Base-by-base conservation (phyloP, 2,329 filamentous ascomycete species). In the Botrytis tulipae region DNA sequence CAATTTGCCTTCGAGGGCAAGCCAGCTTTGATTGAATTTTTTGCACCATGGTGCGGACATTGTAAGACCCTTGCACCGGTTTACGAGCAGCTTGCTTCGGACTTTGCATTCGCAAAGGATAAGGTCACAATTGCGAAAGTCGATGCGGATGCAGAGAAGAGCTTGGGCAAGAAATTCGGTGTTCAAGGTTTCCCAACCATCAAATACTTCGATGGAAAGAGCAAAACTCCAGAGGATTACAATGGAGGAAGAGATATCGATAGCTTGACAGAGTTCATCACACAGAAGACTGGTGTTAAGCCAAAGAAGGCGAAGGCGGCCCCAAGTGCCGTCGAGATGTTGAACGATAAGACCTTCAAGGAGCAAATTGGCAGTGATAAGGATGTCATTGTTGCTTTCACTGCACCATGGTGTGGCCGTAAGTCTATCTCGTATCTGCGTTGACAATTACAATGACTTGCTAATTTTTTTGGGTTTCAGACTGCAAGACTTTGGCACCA, bases 401-500 rank as follows among this genome's bases (percentile, higher is more conserved):
- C 97, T 78, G 95, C 96, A 71, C 95, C 96, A 71, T 98, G 95
- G 96, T 99, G 96, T 84, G 95, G 95, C 83, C 95, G 96, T 98
- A 89, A 84, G 78, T 78, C 74, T 22, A 32, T 37, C 22, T n/a
- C 9, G 37, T 20, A 54, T 54, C 44, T 18, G 65, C 20, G 67
- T 67, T 37, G 35, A 60, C 32, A n/a, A 71, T 44, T 40, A 37
- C 18, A 37, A 59, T 12, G 40, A 37, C 32, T 44, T 12, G 59
- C 48, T 60, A 63, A 70, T 71, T 63, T 79, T 75, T 75, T 80
- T 32, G 44, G 44, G 59, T 51, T 57, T 54, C 82, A 98, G 96
- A 99, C 89, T 99, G 96, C 93, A 99, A 99, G 87, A 91, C 81
- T 80, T 91, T 99, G 76, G 95, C 95, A 67, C 96, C 96, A 62